phyloP scores from a whole-genome alignment of 306 rosid species.

The Castanea sativa region DNA sequence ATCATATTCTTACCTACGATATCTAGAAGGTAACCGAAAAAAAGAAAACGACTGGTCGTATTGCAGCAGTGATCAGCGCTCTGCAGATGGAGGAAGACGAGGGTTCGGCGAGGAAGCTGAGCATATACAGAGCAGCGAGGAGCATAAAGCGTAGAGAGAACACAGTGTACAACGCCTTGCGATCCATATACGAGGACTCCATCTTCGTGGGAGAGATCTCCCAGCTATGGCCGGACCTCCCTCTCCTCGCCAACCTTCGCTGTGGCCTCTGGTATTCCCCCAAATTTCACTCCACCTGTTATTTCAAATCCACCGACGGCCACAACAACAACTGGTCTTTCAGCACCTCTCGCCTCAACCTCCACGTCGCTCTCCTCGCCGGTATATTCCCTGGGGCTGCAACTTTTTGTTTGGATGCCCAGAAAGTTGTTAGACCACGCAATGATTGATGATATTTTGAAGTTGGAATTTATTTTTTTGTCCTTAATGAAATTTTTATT shows the following conservation, averaged over 20 bases:
- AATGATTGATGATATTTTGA: too few relatives aligned
- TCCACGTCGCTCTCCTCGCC: conserved; percentile 80
- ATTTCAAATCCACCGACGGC: conserved; percentile 97
- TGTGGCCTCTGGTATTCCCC: conserved; percentile 88
- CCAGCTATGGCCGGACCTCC: conserved; percentile 85
- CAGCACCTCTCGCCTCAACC: conserved; percentile 84
- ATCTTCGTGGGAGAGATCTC: conserved; percentile 72
- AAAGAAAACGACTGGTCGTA: too few relatives aligned
- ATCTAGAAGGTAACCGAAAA: too few relatives aligned
- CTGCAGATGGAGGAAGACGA: conserved; percentile 35
- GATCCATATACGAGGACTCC: conserved; percentile 79
- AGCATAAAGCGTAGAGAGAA: conserved; percentile 67
- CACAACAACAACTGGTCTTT: conserved; percentile 87
- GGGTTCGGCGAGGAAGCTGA: conserved; percentile 18
- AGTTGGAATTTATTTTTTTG: too few relatives aligned
- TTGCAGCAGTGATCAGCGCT: too few relatives aligned
- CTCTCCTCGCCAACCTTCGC: conserved; percentile 88
- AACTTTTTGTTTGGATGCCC: background rate
- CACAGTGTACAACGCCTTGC: conserved; percentile 76
- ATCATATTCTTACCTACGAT: too few relatives aligned
- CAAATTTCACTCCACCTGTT: conserved; percentile 68
- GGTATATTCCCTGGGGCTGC: conserved; percentile 24
- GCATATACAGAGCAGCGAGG: conserved; percentile 78
- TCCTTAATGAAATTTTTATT: too few relatives aligned
- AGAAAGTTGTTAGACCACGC: background rate